Conservation (phyloP, 75 land plant species). For the Selaginella moellendorffii region DNA sequence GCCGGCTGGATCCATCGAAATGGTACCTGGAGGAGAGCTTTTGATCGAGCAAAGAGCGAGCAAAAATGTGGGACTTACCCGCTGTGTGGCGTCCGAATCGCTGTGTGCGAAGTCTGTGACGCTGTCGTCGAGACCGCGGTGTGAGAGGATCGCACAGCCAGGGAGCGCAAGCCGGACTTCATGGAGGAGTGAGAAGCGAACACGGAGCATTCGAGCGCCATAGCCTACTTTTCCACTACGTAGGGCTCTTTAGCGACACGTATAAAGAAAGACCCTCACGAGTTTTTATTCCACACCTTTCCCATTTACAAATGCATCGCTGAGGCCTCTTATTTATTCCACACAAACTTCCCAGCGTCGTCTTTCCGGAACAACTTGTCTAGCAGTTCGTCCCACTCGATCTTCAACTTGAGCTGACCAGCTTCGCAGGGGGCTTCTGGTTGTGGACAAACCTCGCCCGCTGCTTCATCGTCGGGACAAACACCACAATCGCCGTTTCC, state of each 20-base stretch:
- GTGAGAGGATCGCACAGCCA: too few species aligned
- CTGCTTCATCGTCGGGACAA: neutral
- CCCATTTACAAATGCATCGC: too few species aligned
- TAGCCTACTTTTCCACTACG: too few species aligned
- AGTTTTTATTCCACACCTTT: too few species aligned
- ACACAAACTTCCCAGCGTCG: neutral
- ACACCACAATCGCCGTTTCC: too few species aligned
- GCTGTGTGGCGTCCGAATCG: conserved; percentile 21
- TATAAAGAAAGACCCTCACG: too few species aligned
- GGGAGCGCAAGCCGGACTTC: too few species aligned
- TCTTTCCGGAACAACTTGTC: neutral
- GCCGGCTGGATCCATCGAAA: conserved; percentile 68
- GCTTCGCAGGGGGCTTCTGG: neutral
- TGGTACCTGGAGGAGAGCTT: conserved; percentile 44
- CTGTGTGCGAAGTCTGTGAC: conserved; percentile 5
- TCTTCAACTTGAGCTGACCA: neutral
- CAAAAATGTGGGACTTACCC: conserved; percentile 7
- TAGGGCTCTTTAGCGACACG: too few species aligned
- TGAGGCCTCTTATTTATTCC: too few species aligned
- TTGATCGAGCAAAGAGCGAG: neutral
- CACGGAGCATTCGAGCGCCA: too few species aligned
- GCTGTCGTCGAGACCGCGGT: too few species aligned
- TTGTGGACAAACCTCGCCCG: neutral
- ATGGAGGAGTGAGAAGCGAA: too few species aligned
- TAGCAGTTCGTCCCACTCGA: neutral